Base-by-base conservation (phyloP, 371 early-diverging fungal species). In the Mortierella sp. region DNA sequence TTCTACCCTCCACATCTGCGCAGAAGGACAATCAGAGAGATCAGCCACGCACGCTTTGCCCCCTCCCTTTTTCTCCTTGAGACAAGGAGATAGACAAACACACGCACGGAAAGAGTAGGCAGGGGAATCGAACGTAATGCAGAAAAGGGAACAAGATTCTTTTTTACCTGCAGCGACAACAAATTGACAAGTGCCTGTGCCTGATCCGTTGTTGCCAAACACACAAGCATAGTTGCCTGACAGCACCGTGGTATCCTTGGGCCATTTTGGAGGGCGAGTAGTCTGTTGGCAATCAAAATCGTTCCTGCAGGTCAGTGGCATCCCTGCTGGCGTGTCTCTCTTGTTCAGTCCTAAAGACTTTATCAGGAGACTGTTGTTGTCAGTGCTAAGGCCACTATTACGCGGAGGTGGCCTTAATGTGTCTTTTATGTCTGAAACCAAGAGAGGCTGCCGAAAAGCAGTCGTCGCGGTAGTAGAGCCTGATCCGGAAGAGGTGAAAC, bases 151-250 rank as follows among this genome's bases (percentile, higher is more conserved):
- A 2, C 32, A 30, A 42, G 24, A 11, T 32, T 49, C 15, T 12
- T 49, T 19, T 14, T 48, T 66, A 69, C 76, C 76, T 60, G 76
- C 76, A 48, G 65, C n/a, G 50, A 75, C 75, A 32, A 75, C 75
- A 75, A 75, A 75, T 34, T 75, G 75, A 60, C 75, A 75, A 24
- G 64, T 56, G 41, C 75, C 75, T 14, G 64, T 59, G 48, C 42
- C 26, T 6, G 49, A 8, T 32, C 28, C 27, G 19, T 26, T 54
- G 48, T 17, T 46, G 39, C 32, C 28, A 32, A 65, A 62, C 42
- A 76, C 61, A 51, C 76, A 76, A 26, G 76, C 76, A 31, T 76
- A 76, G 58, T 64, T 69, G 30, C 70, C 70, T 8, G 61, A 37
- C 26, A 64, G 60, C 27, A 64, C 21, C 8, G 54, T 50, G 21